phyloP scores from a whole-genome alignment of 2,329 filamentous ascomycete genomes.

The Kalaharituber pfeilii region DNA sequence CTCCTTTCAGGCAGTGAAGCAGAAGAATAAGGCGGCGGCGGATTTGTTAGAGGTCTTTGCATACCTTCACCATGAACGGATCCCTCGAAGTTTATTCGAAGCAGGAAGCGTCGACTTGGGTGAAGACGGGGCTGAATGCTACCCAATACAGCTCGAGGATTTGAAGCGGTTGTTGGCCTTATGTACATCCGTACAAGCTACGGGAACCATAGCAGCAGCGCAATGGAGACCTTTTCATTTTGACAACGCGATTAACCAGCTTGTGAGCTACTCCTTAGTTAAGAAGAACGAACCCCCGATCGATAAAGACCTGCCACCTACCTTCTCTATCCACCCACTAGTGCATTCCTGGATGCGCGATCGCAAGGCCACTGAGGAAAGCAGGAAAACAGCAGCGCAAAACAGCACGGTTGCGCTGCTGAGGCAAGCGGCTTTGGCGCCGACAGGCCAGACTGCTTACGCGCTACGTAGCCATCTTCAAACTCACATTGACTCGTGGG shows the following conservation, averaged over 20 bases:
- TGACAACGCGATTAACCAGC: background rate
- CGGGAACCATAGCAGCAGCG: background rate
- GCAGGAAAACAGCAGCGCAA: background rate
- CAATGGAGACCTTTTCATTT: background rate
- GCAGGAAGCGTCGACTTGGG: background rate
- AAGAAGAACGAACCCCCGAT: background rate
- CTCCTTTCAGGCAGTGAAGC: constrained; percentile 3
- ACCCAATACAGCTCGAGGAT: background rate
- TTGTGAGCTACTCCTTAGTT: background rate
- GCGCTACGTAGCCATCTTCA: background rate
- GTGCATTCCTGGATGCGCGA: constrained; percentile 5
- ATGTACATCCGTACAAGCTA: background rate
- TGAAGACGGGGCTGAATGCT: background rate
- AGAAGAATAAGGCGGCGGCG: constrained; percentile 1
- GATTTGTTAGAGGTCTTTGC: constrained; percentile 2
- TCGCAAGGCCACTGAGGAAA: background rate
- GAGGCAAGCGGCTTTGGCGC: background rate
- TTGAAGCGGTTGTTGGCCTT: background rate
- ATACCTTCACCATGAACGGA: background rate
- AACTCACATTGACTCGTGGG: background rate
- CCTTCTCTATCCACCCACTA: background rate
- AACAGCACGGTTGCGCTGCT: background rate
- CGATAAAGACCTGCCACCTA: background rate
- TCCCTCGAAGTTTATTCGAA: background rate
- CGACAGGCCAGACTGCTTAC: constrained; percentile 34